Evolutionary conservation across 2,329 filamentous ascomycete species (phyloP).

Genomic region (Cercospora sojina): DNA sequence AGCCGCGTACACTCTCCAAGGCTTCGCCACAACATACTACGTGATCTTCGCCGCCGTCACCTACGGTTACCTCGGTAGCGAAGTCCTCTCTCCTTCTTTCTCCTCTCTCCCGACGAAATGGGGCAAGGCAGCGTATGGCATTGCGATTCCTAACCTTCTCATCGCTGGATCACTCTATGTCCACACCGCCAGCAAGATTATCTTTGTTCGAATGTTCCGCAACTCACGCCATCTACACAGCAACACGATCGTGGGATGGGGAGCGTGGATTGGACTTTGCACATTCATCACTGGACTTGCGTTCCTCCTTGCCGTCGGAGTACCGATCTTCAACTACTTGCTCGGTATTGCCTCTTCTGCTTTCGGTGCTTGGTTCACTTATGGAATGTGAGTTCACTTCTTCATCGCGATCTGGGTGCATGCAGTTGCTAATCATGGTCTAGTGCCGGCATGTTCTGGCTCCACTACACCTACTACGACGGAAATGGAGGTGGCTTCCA

Average conservation of each 20-base stretch:
- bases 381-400: slow-evolving; percentile 38
- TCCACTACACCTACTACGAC: slow-evolving; percentile 50
- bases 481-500: slow-evolving; percentile 32
- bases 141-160: slow-evolving; percentile 52
- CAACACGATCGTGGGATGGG: slow-evolving; percentile 51
- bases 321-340: slow-evolving; percentile 56
- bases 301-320: slow-evolving; percentile 47
- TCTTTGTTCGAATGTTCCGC: slow-evolving; percentile 54
- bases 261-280: slow-evolving; percentile 49
- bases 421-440: not conserved
- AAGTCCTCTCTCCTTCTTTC: slow-evolving; percentile 50
- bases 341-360: slow-evolving; percentile 52
- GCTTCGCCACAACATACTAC: slow-evolving; percentile 53
- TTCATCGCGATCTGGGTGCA: not conserved
- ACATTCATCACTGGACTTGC: slow-evolving; percentile 49
- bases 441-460: slow-evolving; percentile 48
- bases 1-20: slow-evolving; percentile 52
- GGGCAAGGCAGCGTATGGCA: slow-evolving; percentile 52
- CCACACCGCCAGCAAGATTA: slow-evolving; percentile 53
- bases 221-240: slow-evolving; percentile 49
- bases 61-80: slow-evolving; percentile 52
- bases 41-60: slow-evolving; percentile 52
- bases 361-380: slow-evolving; percentile 57
- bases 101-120: slow-evolving; percentile 47
- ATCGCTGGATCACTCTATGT: slow-evolving; percentile 52